These are phyloP conservation scores for Ophiocordyceps camponoti-floridani DNA, from an alignment of 2,329 filamentous ascomycete genomes.

Conservation along the genomic window DNA sequence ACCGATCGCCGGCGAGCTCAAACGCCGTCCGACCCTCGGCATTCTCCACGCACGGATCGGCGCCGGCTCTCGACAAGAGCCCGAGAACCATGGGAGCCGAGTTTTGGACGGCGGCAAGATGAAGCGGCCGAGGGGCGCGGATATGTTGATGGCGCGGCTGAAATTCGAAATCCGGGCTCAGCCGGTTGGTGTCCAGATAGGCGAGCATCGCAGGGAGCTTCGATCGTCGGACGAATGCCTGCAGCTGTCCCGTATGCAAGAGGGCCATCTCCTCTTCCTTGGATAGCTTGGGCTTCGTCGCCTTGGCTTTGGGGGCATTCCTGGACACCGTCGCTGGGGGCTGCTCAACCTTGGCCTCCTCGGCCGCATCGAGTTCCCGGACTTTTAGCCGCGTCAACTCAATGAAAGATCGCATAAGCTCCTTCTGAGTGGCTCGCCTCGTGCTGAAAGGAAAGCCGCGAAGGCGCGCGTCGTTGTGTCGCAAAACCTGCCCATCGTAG, in stretches of 20 bases:
- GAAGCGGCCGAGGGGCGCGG: constrained; percentile 68
- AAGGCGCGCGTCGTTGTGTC: constrained; percentile 59
- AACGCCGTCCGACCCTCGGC: constrained; percentile 71
- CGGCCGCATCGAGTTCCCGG: constrained; percentile 53
- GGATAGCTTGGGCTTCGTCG: constrained; percentile 44
- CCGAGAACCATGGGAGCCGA: constrained; percentile 60
- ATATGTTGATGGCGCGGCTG: constrained; percentile 53
- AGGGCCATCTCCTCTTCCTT: constrained; percentile 72
- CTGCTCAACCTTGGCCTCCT: constrained; percentile 26
- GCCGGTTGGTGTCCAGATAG: constrained; percentile 61
- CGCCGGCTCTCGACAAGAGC: constrained; percentile 54
- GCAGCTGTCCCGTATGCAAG: constrained; percentile 77
- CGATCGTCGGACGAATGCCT: constrained; percentile 72
- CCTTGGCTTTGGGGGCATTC: constrained; percentile 26
- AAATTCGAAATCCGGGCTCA: constrained; percentile 59
- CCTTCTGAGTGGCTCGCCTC: constrained; percentile 75
- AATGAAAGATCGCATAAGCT: constrained; percentile 86
- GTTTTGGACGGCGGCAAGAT: constrained; percentile 71
- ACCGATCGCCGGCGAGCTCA: constrained; percentile 69
- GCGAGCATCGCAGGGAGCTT: constrained; percentile 76
- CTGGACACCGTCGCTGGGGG: constrained; percentile 15
- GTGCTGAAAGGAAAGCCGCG: constrained; percentile 89
- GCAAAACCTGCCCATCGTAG: constrained; percentile 75
- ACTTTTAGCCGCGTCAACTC: constrained; percentile 86
- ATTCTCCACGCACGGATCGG: constrained; percentile 55